phyloP scores from a whole-genome alignment of 1,139 yeast species.

The Yamadazyma dendronema region DNA sequence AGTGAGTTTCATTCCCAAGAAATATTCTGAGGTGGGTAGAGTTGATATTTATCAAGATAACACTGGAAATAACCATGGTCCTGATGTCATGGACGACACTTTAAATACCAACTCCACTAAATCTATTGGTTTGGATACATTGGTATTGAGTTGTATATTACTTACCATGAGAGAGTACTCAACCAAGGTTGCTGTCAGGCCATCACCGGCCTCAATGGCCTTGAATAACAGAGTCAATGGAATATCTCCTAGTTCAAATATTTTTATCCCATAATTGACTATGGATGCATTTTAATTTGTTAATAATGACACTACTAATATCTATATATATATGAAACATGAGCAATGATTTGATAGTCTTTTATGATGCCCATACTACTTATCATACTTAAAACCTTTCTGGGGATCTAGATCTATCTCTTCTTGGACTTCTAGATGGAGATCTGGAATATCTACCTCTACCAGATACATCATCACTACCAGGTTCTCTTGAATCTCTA shows the following conservation, averaged over 20 bases:
- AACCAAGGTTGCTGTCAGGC: conserved; percentile 23
- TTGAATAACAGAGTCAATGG: conserved; percentile 12
- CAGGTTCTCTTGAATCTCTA: conserved; percentile 7
- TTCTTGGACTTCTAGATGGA: conserved; percentile 41
- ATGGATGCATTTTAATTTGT: background rate
- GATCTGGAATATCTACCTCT: conserved; percentile 32
- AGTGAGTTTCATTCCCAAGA: conserved; percentile 29
- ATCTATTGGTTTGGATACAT: conserved; percentile 31
- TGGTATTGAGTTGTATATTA: conserved; percentile 31
- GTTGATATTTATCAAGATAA: conserved; percentile 37
- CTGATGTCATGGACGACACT: conserved; percentile 8
- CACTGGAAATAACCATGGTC: conserved; percentile 2
- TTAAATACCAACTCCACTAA: conserved; percentile 25
- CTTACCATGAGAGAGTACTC: conserved; percentile 35
- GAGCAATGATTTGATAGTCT: background rate
- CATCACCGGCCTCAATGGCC: conserved; percentile 12
- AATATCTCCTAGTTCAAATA: conserved; percentile 3
- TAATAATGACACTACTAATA: background rate
- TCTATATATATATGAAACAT: no score
- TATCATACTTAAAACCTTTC: conserved; percentile 23
- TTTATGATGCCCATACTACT: background rate
- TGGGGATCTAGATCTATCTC: conserved; percentile 44
- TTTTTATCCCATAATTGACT: background rate
- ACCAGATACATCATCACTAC: conserved; percentile 5
- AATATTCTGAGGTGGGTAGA: conserved; percentile 33